Base-by-base conservation (phyloP, 2,329 filamentous ascomycete genomes). In the Monosporascus sp. region DNA sequence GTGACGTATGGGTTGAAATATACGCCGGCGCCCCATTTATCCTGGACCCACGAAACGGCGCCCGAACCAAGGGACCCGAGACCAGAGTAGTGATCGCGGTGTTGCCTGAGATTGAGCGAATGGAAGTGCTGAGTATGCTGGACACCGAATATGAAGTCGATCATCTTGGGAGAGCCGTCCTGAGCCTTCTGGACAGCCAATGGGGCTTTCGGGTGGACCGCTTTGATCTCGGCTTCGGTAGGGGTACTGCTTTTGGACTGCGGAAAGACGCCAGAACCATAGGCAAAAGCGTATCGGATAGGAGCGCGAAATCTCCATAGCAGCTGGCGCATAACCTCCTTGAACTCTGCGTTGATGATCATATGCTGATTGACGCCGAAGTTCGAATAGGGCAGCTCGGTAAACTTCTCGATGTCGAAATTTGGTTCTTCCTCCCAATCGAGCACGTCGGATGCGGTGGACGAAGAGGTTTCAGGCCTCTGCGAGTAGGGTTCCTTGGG, bases 291-390 rank as follows among this genome's bases (percentile, higher is more conserved):
- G 75, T 97, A 97, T 52, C 92, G 85, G 60, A 99, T 96, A 0
- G 94, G 93, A 1, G 94, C 93, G 50, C 87, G 81, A 71, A 99
- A 97, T 65, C 95, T 84, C 82, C 91, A 94, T 22, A 97, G 77
- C 59, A 97, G 89, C 63, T 91, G 84, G 51, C 92, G 85, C 64
- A 99, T 73, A 14, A 87, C 87, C 70, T 97, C 89, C 67, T 96
- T 97, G 71, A 97, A 94, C 69, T 97, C 92, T 67, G 90, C 86
- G 67, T 97, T 95, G 67, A 97, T 95, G 55, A 90, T 80, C 78
- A 97, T 96, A 72, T 97, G 89, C 71, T 99, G 94, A 63, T 99
- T 99, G 62, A 92, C 86, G 17, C 94, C 94, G 62, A 97, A 97
- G 62, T 89, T 86, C 57, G 81, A 80, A 60, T 88, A 86, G 2